Conservation (phyloP, 2,329 filamentous ascomycete genomes). For the Xylariaceae sp. region DNA sequence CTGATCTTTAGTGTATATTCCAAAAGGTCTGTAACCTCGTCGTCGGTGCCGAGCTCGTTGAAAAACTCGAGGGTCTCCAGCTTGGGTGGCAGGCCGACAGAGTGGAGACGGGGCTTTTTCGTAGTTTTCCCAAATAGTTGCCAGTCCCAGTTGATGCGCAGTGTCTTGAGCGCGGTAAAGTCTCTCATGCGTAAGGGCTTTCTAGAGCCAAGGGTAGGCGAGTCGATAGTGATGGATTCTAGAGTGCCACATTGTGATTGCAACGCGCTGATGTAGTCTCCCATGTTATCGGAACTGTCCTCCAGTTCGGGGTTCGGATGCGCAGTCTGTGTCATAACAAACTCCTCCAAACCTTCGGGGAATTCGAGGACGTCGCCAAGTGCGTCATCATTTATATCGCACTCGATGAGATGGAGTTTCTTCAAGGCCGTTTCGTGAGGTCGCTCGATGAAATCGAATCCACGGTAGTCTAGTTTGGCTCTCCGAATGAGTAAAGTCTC, state of each 20-base stretch:
- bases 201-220: conserved; percentile 34
- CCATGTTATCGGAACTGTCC: conserved; percentile 42
- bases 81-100: conserved; percentile 42
- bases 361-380: conserved; percentile 38
- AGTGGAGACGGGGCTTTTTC: conserved; percentile 41
- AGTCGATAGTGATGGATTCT: conserved; percentile 42
- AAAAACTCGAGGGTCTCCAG: conserved; percentile 43
- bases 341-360: conserved; percentile 40
- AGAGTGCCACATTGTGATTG: conserved; percentile 37
- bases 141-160: conserved; percentile 43
- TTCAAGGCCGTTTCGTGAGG: conserved; percentile 42
- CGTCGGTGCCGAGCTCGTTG: conserved; percentile 41
- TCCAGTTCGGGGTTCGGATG: conserved; percentile 38
- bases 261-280: conserved; percentile 43
- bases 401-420: conserved; percentile 42
- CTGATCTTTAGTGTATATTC: conserved; percentile 36
- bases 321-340: conserved; percentile 41
- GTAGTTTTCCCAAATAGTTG: conserved; percentile 43
- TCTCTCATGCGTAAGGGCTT: conserved; percentile 40
- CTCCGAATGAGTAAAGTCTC: conserved; percentile 40
- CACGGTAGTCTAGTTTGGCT: conserved; percentile 42
- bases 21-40: conserved; percentile 42
- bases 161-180: conserved; percentile 35
- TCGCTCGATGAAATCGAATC: conserved; percentile 44
- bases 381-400: conserved; percentile 44